Evolutionary conservation across 2,329 filamentous ascomycete genomes (phyloP).

Genomic region (Dactylonectria estremocensis): DNA sequence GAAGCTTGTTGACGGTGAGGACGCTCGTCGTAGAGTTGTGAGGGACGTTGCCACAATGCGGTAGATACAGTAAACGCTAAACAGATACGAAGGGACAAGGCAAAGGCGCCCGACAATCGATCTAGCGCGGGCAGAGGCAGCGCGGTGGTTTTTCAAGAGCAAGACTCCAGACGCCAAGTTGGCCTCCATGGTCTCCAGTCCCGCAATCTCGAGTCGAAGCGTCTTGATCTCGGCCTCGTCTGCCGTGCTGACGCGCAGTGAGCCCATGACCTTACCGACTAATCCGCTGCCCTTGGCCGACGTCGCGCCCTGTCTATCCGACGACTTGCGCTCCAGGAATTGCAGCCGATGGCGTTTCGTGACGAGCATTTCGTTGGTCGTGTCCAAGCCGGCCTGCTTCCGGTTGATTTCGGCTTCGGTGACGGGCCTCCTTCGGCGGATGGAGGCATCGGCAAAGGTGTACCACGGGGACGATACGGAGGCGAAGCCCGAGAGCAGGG

Average conservation of each 20-base stretch:
- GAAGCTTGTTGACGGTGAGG: slow-evolving; percentile 64
- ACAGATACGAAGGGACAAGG: slow-evolving; percentile 74
- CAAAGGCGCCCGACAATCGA: slow-evolving; percentile 77
- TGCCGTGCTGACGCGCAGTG: slow-evolving; percentile 75
- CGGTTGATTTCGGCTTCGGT: slow-evolving; percentile 82
- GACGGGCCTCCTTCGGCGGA: slow-evolving; percentile 68
- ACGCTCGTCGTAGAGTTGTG: slow-evolving; percentile 74
- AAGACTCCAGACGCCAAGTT: slow-evolving; percentile 77
- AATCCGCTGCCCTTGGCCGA: slow-evolving; percentile 65
- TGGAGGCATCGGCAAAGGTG: slow-evolving; percentile 77
- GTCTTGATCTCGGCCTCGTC: slow-evolving; percentile 72
- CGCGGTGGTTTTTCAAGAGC: slow-evolving; percentile 74
- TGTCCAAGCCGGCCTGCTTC: slow-evolving; percentile 84
- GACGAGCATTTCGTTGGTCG: slow-evolving; percentile 83
- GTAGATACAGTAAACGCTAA: slow-evolving; percentile 88
- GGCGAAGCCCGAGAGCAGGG: slow-evolving; percentile 88
- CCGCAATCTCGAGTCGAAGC: slow-evolving; percentile 82
- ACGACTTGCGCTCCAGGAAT: slow-evolving; percentile 75
- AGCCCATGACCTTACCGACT: slow-evolving; percentile 81
- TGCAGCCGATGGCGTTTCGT: slow-evolving; percentile 82
- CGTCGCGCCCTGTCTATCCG: slow-evolving; percentile 49
- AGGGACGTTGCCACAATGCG: slow-evolving; percentile 82
- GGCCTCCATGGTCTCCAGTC: slow-evolving; percentile 84
- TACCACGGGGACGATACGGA: slow-evolving; percentile 92
- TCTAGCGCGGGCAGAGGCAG: slow-evolving; percentile 76